Conservation (phyloP, 352 stramenopile species). For the Achlya hypogyna region DNA sequence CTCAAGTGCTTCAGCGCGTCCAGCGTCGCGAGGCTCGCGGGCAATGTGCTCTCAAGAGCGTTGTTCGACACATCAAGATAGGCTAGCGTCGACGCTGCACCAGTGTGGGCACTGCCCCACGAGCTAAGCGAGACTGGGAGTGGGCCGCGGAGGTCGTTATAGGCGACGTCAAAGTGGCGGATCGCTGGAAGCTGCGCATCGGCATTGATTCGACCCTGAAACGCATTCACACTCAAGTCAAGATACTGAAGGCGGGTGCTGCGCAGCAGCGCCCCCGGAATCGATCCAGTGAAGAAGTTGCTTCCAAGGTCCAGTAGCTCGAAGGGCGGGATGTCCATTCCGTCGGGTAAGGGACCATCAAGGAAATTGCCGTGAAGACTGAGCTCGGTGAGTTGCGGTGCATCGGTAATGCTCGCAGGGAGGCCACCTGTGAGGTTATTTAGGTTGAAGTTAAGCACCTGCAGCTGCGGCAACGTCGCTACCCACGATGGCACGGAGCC, state of each 20-base stretch:
- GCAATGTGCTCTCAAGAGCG: neutral
- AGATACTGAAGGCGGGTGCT: constrained; percentile 3
- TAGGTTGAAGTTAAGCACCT: constrained; percentile 8
- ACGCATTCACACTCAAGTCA: constrained; percentile 2
- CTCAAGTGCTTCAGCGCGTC: constrained; percentile 2
- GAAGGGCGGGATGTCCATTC: neutral
- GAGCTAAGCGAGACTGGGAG: neutral
- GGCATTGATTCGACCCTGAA: neutral
- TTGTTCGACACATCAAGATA: constrained; percentile 11
- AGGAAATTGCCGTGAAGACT: constrained; percentile 4
- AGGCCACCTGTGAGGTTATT: neutral
- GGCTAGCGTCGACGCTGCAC: neutral
- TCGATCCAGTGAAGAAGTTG: neutral
- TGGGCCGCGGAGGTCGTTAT: constrained; percentile 4
- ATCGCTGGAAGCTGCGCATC: neutral
- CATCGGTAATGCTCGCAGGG: neutral
- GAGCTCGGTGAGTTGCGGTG: neutral
- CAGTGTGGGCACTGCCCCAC: neutral
- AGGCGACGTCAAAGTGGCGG: neutral
- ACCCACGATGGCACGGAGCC: neutral
- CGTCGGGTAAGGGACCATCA: neutral
- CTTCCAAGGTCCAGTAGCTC: neutral
- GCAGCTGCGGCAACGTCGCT: neutral
- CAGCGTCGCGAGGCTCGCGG: neutral
- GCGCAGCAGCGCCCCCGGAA: neutral